A percentile compares a stretch with the other conserved stretches of the same genome.
Evolutionary conservation across 495 filamentous ascomycete species (phyloP).

Genomic region (Penicillium salamii): DNA sequence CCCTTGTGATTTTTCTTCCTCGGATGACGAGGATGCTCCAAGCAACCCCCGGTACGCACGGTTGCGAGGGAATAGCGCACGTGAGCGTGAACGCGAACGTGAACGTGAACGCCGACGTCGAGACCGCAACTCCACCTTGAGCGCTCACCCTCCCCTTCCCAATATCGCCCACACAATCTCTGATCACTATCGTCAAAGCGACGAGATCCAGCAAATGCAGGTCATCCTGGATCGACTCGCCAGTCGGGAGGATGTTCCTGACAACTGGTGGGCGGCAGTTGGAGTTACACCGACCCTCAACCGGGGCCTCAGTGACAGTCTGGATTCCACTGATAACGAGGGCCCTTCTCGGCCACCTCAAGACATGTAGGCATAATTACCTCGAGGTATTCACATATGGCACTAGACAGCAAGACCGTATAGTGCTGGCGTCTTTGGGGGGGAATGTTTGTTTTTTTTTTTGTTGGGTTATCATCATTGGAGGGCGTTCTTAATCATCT

Average conservation of each 20-base stretch:
- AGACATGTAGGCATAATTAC: conserved; percentile 2
- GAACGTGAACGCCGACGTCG: conserved; percentile 25
- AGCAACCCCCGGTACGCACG: too few species aligned
- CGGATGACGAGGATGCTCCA: conserved; percentile 29
- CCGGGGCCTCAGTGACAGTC: conserved; percentile 26
- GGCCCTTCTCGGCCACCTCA: conserved; percentile 10
- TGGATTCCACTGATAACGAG: conserved; percentile 21
- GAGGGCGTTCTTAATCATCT: background rate
- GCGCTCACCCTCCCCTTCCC: conserved; percentile 39
- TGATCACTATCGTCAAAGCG: conserved; percentile 26
- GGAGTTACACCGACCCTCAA: conserved; percentile 59
- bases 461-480: background rate
- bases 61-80: too few species aligned
- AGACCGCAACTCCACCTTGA: conserved; percentile 33
- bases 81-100: too few species aligned
- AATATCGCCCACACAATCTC: conserved; percentile 35
- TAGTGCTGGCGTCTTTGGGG: background rate
- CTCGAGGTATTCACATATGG: background rate
- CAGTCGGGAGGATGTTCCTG: conserved; percentile 66
- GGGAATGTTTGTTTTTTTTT: background rate
- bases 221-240: conserved; percentile 64
- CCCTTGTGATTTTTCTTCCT: conserved; percentile 41
- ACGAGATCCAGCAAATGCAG: conserved; percentile 62
- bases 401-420: background rate
- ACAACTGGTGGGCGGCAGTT: conserved; percentile 73